phyloP scores from a whole-genome alignment of 768 basidiomycete genomes.

The Auriscalpium orientale region DNA sequence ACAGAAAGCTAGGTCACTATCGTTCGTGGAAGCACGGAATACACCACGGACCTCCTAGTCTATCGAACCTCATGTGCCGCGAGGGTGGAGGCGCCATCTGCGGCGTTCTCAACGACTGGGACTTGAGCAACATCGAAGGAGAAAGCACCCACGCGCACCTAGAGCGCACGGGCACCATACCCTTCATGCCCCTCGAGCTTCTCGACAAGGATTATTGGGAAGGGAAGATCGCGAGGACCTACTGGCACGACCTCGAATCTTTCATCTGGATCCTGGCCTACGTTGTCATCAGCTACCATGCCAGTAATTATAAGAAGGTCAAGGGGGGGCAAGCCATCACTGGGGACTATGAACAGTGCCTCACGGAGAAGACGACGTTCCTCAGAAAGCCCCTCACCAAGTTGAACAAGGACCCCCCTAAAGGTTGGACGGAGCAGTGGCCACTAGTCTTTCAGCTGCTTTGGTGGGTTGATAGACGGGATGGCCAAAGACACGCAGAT shows the following conservation, averaged over 20 bases:
- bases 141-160: too few relatives aligned
- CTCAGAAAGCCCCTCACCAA: background rate
- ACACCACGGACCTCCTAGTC: background rate
- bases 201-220: background rate
- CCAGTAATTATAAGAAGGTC: too few relatives aligned
- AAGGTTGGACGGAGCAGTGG: too few relatives aligned
- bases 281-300: background rate
- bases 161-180: background rate
- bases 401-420: too few relatives aligned
- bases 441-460: too few relatives aligned
- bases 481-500: too few relatives aligned
- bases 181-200: background rate
- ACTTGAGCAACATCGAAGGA: background rate
- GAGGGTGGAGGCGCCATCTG: background rate
- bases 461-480: too few relatives aligned
- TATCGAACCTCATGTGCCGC: background rate
- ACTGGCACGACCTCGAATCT: background rate
- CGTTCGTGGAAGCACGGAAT: background rate
- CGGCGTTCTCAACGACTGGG: constrained; percentile 1
- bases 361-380: background rate
- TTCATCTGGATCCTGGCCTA: background rate
- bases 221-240: background rate
- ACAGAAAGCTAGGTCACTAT: background rate
- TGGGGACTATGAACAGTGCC: background rate
- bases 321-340: too few relatives aligned